Evolutionary conservation across 768 basidiomycete genomes (phyloP).

Genomic region (Russula griseocarnosa): DNA sequence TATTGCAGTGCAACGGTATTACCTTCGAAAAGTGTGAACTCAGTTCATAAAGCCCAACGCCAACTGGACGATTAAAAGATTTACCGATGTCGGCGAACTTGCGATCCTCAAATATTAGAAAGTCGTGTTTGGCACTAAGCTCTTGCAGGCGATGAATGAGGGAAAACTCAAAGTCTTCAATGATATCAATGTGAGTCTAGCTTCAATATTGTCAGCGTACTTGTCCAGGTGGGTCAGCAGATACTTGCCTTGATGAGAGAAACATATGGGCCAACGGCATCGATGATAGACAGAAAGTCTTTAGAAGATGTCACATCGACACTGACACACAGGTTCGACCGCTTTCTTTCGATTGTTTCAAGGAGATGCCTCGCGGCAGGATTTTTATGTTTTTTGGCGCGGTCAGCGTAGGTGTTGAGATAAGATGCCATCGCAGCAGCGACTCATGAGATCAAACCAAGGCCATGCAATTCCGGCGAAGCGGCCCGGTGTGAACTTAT

Average conservation of each 20-base stretch:
- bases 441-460: neutral
- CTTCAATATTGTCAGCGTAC: slow-evolving; percentile 28
- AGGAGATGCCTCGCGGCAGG: slow-evolving; percentile 76
- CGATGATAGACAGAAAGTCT: slow-evolving; percentile 81
- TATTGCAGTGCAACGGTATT: slow-evolving; percentile 97
- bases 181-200: slow-evolving; percentile 94
- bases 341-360: slow-evolving; percentile 78
- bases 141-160: slow-evolving; percentile 65
- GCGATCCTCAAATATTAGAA: slow-evolving; percentile 95
- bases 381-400: slow-evolving; percentile 58
- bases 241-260: slow-evolving; percentile 86
- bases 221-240: slow-evolving; percentile 10
- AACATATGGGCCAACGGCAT: slow-evolving; percentile 82
- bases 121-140: slow-evolving; percentile 79
- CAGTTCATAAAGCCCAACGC: neutral
- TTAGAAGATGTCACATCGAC: slow-evolving; percentile 84
- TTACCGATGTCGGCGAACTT: slow-evolving; percentile 98
- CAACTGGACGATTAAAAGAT: slow-evolving; percentile 24
- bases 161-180: slow-evolving; percentile 81
- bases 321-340: slow-evolving; percentile 90
- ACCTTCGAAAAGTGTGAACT: slow-evolving; percentile 46
- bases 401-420: slow-evolving; percentile 56
- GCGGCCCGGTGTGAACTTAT: neutral
- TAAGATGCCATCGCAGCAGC: slow-evolving; percentile 27
- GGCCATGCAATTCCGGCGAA: neutral